These are phyloP conservation scores for Kodamaea restingae DNA, from an alignment of 805 yeast genomes.

Conservation along the genomic window DNA sequence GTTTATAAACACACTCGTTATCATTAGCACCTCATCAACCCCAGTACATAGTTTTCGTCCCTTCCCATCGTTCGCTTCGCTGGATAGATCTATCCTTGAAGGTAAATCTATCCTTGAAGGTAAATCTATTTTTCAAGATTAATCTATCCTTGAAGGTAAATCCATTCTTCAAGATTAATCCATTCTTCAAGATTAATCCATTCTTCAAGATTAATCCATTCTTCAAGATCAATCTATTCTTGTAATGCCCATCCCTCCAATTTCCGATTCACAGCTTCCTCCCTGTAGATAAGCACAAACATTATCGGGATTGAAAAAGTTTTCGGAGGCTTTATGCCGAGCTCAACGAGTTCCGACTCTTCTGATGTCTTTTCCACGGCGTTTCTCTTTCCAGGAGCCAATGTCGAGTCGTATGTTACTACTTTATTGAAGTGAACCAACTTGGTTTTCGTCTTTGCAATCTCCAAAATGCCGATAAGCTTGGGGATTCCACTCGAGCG, in stretches of 20 bases:
- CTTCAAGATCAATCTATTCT: neutral
- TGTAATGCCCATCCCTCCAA: conserved; percentile 17
- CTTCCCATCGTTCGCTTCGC: too few relatives aligned
- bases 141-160: too few relatives aligned
- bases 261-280: conserved; percentile 4
- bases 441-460: conserved; percentile 13
- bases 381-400: conserved; percentile 8
- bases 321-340: conserved; percentile 20
- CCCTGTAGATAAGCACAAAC: conserved; percentile 13
- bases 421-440: conserved; percentile 18
- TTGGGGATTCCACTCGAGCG: conserved; percentile 17
- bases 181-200: too few relatives aligned
- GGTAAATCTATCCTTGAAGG: too few relatives aligned
- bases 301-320: conserved; percentile 19
- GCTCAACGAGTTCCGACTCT: neutral
- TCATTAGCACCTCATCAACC: too few relatives aligned
- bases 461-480: conserved; percentile 19
- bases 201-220: too few relatives aligned
- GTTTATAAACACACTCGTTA: too few relatives aligned
- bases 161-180: too few relatives aligned
- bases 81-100: too few relatives aligned
- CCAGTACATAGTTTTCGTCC: too few relatives aligned
- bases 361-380: neutral
- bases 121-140: too few relatives aligned
- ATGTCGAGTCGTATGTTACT: conserved; percentile 12